phyloP scores from a whole-genome alignment of 495 filamentous ascomycete species.

The Parachaetomium inaequale region DNA sequence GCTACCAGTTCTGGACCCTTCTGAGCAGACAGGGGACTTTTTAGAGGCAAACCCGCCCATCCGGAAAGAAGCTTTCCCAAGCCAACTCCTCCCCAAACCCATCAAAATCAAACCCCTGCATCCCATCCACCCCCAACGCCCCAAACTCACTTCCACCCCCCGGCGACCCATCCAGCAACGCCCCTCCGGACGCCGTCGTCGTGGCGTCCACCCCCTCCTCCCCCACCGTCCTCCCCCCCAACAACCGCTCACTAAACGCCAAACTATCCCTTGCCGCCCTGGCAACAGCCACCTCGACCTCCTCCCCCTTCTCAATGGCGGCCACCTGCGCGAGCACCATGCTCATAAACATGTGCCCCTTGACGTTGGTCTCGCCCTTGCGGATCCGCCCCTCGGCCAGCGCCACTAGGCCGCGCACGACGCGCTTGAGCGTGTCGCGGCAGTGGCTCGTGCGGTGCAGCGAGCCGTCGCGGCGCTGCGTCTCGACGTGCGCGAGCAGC shows the following conservation, averaged over 20 bases:
- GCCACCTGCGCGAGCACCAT: not conserved
- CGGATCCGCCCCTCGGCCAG: not conserved
- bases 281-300: not conserved
- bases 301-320: not conserved
- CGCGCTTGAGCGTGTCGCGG: not conserved
- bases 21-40: too few relatives aligned
- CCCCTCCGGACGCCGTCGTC: not conserved
- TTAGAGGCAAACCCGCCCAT: not conserved
- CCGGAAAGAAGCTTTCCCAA: constrained; percentile 2
- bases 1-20: too few relatives aligned
- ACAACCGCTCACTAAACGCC: not conserved
- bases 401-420: not conserved
- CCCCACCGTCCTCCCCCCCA: not conserved
- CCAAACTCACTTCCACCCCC: not conserved
- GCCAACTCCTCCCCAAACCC: constrained; percentile 5
- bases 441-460: not conserved
- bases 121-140: not conserved
- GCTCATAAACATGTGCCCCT: constrained; percentile 2
- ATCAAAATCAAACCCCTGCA: constrained; percentile 1
- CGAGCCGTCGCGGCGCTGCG: not conserved
- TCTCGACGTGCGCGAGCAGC: constrained; percentile 3
- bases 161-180: not conserved
- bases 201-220: not conserved
- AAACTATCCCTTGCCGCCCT: constrained; percentile 5
- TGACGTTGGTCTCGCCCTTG: constrained; percentile 2